These are phyloP conservation scores for Fraxinus sp. DNA, from an alignment of 305 asterid species.

Conservation along the genomic window DNA sequence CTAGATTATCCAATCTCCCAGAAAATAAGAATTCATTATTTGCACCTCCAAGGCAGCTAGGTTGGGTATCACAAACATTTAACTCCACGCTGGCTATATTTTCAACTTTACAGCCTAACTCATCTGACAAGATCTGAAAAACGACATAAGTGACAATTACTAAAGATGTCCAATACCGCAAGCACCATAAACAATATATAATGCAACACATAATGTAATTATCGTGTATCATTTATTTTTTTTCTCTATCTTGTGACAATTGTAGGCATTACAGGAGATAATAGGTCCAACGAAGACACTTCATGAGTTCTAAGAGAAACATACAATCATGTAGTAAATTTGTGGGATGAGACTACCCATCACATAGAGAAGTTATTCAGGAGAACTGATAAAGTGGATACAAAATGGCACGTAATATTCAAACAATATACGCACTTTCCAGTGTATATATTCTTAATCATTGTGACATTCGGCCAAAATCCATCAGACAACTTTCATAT, in stretches of 20 bases:
- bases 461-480: neutral
- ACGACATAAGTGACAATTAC: slow-evolving; percentile 12
- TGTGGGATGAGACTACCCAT: slow-evolving; percentile 13
- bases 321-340: neutral
- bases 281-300: neutral
- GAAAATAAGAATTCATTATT: slow-evolving; percentile 90
- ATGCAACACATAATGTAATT: slow-evolving; percentile 6
- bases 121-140: slow-evolving; percentile 82
- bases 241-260: slow-evolving; percentile 12
- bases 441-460: neutral
- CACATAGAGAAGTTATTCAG: slow-evolving; percentile 1
- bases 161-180: slow-evolving; percentile 10
- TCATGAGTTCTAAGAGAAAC: slow-evolving; percentile 7
- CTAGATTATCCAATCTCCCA: slow-evolving; percentile 97
- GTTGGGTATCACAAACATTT: slow-evolving; percentile 93
- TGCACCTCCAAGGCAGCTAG: slow-evolving; percentile 99
- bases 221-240: neutral
- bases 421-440: neutral
- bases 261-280: neutral
- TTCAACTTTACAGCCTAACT: slow-evolving; percentile 75
- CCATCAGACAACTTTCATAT: slow-evolving; percentile 5
- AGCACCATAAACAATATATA: neutral
- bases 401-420: neutral
- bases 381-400: slow-evolving; percentile 7
- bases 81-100: slow-evolving; percentile 82